Conservation (phyloP, 1,139 yeast species). For the Nakaseomyces sp. region DNA sequence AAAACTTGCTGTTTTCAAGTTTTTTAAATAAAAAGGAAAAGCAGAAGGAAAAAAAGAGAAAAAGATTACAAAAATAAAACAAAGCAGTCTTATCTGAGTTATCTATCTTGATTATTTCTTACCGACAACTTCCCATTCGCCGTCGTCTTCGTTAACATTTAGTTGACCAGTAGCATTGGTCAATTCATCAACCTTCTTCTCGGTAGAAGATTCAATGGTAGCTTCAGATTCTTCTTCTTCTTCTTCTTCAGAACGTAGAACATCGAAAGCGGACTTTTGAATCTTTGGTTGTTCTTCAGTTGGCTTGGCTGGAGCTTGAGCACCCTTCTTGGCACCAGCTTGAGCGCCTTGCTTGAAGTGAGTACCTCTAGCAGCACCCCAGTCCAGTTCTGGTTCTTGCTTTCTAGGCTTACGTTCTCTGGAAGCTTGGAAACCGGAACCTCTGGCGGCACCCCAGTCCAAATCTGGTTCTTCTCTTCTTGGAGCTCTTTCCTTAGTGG, state of each 20-base stretch:
- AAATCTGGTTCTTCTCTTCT: slow-evolving; percentile 43
- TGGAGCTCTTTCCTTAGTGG: slow-evolving; percentile 21
- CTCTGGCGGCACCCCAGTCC: slow-evolving; percentile 54
- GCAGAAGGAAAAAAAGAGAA: background rate
- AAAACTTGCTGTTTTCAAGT: no score
- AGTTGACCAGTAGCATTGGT: slow-evolving; percentile 39
- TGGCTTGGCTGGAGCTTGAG: slow-evolving; percentile 13
- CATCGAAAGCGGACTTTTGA: slow-evolving; percentile 55
- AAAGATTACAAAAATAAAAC: background rate
- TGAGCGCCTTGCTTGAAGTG: slow-evolving; percentile 14
- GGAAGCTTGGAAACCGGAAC: slow-evolving; percentile 15
- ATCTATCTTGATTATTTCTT: slow-evolving; percentile 30
- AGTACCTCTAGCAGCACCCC: slow-evolving; percentile 36
- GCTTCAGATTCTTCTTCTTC: slow-evolving; percentile 41
- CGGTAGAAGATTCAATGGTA: slow-evolving; percentile 14
- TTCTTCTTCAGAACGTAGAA: slow-evolving; percentile 58
- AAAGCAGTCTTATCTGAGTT: no score
- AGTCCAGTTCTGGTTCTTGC: slow-evolving; percentile 36
- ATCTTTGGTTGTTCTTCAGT: slow-evolving; percentile 37
- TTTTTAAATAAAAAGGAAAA: no score
- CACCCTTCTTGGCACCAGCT: slow-evolving; percentile 28
- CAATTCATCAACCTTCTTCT: slow-evolving; percentile 31
- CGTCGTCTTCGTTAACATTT: slow-evolving; percentile 29
- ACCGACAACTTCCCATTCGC: slow-evolving; percentile 61
- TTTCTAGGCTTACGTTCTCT: slow-evolving; percentile 4